These are phyloP conservation scores for Tylopilus rubrobrunneus DNA, from an alignment of 768 basidiomycete species.

Conservation along the genomic window DNA sequence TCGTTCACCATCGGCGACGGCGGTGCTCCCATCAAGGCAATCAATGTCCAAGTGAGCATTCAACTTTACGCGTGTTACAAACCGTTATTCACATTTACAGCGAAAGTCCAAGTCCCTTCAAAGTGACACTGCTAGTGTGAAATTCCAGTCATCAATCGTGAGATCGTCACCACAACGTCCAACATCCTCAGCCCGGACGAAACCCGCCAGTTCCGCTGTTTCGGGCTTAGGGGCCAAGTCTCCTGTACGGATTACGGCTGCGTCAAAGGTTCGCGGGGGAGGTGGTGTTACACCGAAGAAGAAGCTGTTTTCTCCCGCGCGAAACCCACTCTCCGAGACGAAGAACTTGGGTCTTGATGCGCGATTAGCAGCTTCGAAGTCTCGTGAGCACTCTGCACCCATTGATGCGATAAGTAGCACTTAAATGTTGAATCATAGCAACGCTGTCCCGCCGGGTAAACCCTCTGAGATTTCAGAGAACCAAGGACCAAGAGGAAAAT, in stretches of 20 bases:
- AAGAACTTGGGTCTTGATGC: constrained; percentile 15
- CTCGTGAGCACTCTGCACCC: constrained; percentile 18
- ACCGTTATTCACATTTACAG: constrained; percentile 3
- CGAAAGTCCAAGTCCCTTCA: constrained; percentile 16
- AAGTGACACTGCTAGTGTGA: constrained; percentile 2
- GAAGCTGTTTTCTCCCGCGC: constrained; percentile 18
- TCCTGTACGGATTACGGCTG: constrained; percentile 14
- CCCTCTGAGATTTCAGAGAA: constrained; percentile 10
- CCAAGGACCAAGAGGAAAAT: constrained; percentile 8
- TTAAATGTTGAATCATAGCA: constrained; percentile 9
- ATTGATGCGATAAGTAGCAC: background rate
- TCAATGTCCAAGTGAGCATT: constrained; percentile 53
- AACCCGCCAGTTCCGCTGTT: constrained; percentile 1
- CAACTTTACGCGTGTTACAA: background rate
- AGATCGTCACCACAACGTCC: constrained; percentile 10
- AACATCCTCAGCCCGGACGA: constrained; percentile 5
- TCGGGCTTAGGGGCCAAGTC: constrained; percentile 14
- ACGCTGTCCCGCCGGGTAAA: constrained; percentile 11
- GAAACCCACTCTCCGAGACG: constrained; percentile 24
- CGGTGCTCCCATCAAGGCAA: constrained; percentile 45
- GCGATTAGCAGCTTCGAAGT: constrained; percentile 8
- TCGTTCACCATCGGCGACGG: constrained; percentile 46
- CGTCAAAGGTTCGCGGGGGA: constrained; percentile 18
- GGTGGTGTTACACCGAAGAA: constrained; percentile 23
- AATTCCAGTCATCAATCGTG: constrained; percentile 7